Conservation (phyloP, 176 grass and related monocot genomes). For the Pharus latifolius region DNA sequence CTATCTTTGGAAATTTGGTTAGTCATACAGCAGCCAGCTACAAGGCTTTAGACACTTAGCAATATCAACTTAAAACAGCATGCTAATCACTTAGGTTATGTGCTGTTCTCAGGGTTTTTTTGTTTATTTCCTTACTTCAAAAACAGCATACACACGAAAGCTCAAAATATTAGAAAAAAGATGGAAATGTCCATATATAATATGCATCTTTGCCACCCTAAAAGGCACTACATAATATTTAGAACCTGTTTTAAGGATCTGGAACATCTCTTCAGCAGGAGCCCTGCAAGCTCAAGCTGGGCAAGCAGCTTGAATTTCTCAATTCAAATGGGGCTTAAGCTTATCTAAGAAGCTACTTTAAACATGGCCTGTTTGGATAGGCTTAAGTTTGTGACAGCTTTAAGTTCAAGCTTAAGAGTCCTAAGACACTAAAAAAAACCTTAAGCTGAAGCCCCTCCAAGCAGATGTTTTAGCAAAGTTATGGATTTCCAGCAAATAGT, state of each 20-base stretch:
- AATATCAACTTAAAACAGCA: constrained; percentile 1
- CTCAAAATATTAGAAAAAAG: not conserved
- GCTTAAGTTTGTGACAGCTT: too few species aligned
- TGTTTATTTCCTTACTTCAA: not conserved
- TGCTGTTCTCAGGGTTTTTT: not conserved
- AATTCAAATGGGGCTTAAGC: too few species aligned
- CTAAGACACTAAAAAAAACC: too few species aligned
- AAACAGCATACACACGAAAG: not conserved
- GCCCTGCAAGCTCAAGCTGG: too few species aligned
- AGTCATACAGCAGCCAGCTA: not conserved
- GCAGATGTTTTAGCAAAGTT: too few species aligned
- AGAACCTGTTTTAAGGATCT: not conserved
- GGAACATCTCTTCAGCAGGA: too few species aligned
- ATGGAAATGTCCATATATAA: not conserved
- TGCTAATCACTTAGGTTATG: not conserved
- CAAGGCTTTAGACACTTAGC: not conserved
- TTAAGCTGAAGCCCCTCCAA: too few species aligned
- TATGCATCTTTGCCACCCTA: not conserved
- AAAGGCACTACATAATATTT: not conserved
- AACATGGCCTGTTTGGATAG: too few species aligned
- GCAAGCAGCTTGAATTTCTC: not conserved
- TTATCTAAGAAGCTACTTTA: too few species aligned
- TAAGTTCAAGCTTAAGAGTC: too few species aligned
- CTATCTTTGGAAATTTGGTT: not conserved
- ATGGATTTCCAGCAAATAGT: too few species aligned